Conservation (phyloP, 2,329 filamentous ascomycete genomes). For the Aspergillus pseudoviridinutans region DNA sequence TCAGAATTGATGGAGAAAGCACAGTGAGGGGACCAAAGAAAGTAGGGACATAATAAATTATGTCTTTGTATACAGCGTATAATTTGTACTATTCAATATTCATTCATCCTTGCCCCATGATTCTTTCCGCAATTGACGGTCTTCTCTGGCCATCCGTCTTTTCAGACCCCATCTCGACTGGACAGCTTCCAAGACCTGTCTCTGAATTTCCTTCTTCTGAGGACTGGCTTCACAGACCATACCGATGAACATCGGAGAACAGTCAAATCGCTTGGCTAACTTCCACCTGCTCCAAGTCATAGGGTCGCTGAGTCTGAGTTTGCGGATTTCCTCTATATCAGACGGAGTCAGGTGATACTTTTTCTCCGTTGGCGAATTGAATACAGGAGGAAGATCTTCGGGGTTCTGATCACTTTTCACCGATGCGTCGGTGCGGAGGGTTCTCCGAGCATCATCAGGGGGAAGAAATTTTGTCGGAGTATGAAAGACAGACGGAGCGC, state of each 20-base stretch:
- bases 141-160: conserved; percentile 58
- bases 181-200: conserved; percentile 48
- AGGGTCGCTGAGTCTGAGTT: conserved; percentile 53
- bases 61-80: background rate
- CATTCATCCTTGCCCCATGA: conserved; percentile 58
- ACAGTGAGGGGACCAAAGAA: background rate
- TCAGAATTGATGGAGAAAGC: background rate
- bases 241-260: conserved; percentile 59
- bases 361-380: conserved; percentile 52
- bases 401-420: conserved; percentile 13
- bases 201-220: conserved; percentile 47
- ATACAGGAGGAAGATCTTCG: conserved; percentile 44
- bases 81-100: conserved; percentile 9
- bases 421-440: conserved; percentile 39
- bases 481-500: conserved; percentile 59
- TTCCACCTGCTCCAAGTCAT: conserved; percentile 56
- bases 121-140: conserved; percentile 56
- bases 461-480: conserved; percentile 64
- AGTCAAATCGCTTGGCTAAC: conserved; percentile 60
- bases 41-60: background rate
- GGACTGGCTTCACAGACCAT: conserved; percentile 54
- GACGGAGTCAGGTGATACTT: conserved; percentile 57
- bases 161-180: conserved; percentile 59
- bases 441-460: conserved; percentile 51
- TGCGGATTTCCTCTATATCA: conserved; percentile 58